These are phyloP conservation scores for Podosphaera fusca DNA, from an alignment of 2,329 filamentous ascomycete species.

Conservation along the genomic window DNA sequence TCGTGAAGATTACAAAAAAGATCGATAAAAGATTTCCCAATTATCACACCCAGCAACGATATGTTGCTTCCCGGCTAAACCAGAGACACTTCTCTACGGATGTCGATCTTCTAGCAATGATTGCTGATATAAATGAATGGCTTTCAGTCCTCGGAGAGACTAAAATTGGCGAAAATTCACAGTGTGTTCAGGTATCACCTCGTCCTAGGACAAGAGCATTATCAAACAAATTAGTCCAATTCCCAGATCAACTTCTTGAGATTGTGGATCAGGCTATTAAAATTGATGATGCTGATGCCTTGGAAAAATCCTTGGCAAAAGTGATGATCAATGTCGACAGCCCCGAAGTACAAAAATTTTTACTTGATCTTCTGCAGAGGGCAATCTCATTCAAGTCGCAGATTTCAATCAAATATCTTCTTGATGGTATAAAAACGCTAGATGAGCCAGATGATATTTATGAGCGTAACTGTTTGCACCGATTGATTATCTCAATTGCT, in stretches of 20 bases:
- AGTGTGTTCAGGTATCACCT: conserved; percentile 41
- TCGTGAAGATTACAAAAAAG: conserved; percentile 98
- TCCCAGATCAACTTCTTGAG: conserved; percentile 47
- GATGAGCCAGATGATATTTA: conserved; percentile 86
- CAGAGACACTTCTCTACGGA: conserved; percentile 72
- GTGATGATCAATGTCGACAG: conserved; percentile 30
- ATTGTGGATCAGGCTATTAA: conserved; percentile 49
- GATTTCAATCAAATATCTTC: conserved; percentile 44
- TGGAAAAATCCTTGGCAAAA: conserved; percentile 34
- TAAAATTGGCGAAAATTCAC: conserved; percentile 52
- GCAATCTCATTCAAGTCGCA: conserved; percentile 49
- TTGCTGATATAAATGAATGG: conserved; percentile 71
- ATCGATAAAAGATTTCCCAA: conserved; percentile 79
- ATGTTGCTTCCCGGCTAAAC: conserved; percentile 78
- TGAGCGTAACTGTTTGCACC: conserved; percentile 77
- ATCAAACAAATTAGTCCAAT: conserved; percentile 48
- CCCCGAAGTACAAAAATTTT: conserved; percentile 35
- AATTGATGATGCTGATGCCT: conserved; percentile 34
- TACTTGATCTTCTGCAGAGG: conserved; percentile 60
- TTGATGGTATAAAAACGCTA: conserved; percentile 45
- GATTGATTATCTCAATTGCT: conserved; percentile 78
- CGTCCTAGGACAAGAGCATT: conserved; percentile 55
- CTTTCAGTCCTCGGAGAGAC: conserved; percentile 59
- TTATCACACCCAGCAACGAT: conserved; percentile 57
- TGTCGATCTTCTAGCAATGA: conserved; percentile 28